Evolutionary conservation across 2,329 filamentous ascomycete genomes (phyloP).

Genomic region (Exophiala alcalophila): DNA sequence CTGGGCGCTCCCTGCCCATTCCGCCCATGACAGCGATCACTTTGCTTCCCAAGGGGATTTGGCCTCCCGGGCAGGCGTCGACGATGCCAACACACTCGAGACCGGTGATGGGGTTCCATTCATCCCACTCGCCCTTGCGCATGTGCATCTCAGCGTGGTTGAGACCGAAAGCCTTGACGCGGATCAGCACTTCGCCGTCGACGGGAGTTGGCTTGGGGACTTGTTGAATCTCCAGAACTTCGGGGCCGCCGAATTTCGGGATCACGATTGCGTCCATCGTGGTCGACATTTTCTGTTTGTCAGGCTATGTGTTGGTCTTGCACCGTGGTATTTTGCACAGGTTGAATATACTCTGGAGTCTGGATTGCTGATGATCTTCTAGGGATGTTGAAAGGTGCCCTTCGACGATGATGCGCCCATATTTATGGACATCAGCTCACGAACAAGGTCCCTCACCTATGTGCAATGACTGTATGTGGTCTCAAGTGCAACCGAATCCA

Average conservation of each 20-base stretch:
- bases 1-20: slow-evolving; percentile 40
- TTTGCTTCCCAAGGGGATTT: slow-evolving; percentile 35
- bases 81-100: slow-evolving; percentile 45
- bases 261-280: slow-evolving; percentile 40
- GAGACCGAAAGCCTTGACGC: slow-evolving; percentile 43
- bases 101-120: slow-evolving; percentile 31
- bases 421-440: too few species aligned
- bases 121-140: slow-evolving; percentile 40
- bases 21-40: slow-evolving; percentile 46
- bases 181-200: slow-evolving; percentile 34
- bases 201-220: slow-evolving; percentile 33
- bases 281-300: too few species aligned
- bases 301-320: too few species aligned
- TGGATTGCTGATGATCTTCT: too few species aligned
- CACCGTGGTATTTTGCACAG: too few species aligned
- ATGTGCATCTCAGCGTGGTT: slow-evolving; percentile 50
- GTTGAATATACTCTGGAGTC: too few species aligned
- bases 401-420: too few species aligned
- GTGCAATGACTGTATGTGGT: too few species aligned
- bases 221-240: slow-evolving; percentile 32
- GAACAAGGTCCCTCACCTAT: too few species aligned
- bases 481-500: too few species aligned
- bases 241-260: slow-evolving; percentile 34
- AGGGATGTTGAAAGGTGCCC: too few species aligned
- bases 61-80: slow-evolving; percentile 36